Conservation (phyloP, 306 rosid species). For the Trifolium pratense region DNA sequence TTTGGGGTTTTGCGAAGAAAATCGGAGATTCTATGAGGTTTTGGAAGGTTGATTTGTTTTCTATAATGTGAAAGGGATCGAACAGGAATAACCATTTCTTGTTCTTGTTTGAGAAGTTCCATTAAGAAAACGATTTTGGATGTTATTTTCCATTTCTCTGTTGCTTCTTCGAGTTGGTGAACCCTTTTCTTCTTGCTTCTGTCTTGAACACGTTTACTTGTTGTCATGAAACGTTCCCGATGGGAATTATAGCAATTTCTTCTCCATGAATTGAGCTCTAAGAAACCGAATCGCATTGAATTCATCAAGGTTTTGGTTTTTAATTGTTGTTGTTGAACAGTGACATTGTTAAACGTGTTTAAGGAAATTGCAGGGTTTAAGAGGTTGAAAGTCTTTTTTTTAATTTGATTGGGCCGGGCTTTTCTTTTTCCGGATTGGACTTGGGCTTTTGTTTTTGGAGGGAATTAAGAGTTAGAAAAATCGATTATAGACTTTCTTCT, state of each 20-base stretch:
- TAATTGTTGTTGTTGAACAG: neutral
- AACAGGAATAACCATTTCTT: conserved; percentile 72
- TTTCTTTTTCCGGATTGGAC: no score
- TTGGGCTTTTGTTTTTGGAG: no score
- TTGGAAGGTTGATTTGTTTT: conserved; percentile 72
- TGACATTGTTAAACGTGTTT: neutral
- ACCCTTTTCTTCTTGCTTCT: conserved; percentile 62
- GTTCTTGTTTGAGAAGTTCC: conserved; percentile 71
- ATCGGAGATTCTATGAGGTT: conserved; percentile 72
- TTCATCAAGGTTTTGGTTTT: neutral
- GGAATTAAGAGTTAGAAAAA: no score
- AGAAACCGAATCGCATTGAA: neutral
- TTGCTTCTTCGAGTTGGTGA: conserved; percentile 68
- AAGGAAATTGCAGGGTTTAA: neutral
- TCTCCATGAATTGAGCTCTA: neutral
- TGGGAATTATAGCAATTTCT: neutral
- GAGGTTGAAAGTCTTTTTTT: neutral
- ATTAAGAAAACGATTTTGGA: conserved; percentile 61
- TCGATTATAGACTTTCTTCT: no score
- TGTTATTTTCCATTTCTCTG: conserved; percentile 70
- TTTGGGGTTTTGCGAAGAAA: conserved; percentile 71
- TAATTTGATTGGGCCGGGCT: no score
- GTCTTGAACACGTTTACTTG: conserved; percentile 52
- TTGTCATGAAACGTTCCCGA: conserved; percentile 47
- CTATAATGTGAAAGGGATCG: conserved; percentile 61